These are phyloP conservation scores for Trichoderma aggressivum DNA, from an alignment of 2,329 filamentous ascomycete species.

Conservation along the genomic window DNA sequence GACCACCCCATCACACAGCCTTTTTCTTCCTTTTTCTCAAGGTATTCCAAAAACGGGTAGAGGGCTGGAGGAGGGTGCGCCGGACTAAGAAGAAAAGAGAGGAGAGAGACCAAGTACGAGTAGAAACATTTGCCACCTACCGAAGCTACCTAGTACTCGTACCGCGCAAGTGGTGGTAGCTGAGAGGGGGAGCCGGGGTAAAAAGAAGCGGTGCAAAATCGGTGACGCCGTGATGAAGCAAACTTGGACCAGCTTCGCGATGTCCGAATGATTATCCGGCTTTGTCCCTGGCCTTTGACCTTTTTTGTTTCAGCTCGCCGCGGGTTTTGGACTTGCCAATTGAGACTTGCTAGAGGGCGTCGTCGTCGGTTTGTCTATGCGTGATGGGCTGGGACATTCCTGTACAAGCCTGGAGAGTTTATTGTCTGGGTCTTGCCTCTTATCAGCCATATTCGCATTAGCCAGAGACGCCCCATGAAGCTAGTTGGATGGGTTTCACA, in stretches of 20 bases:
- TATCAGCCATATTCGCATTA: conserved; percentile 6
- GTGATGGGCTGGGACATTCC: background rate
- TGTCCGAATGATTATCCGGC: background rate
- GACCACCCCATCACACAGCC: conserved; percentile 2
- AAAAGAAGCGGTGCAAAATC: conserved; percentile 6
- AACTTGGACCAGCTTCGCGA: background rate
- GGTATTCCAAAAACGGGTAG: background rate
- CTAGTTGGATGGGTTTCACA: conserved; percentile 8
- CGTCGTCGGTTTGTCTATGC: background rate
- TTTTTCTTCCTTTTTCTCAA: background rate
- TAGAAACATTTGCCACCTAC: conserved; percentile 9
- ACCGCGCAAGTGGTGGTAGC: background rate
- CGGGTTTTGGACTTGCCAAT: background rate
- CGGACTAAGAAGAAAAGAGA: conserved; percentile 5
- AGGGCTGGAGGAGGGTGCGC: background rate
- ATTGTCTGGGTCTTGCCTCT: background rate
- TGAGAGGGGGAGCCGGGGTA: conserved; percentile 8
- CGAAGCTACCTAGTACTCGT: background rate
- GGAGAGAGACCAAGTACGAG: background rate
- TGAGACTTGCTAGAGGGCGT: background rate
- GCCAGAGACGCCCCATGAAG: background rate
- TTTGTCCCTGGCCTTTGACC: background rate
- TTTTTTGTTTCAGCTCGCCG: background rate
- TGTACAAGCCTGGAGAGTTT: background rate
- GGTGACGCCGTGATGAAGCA: conserved; percentile 18